Base-by-base conservation (phyloP, 1,284 basidiomycete genomes). In the Boletus smithii region DNA sequence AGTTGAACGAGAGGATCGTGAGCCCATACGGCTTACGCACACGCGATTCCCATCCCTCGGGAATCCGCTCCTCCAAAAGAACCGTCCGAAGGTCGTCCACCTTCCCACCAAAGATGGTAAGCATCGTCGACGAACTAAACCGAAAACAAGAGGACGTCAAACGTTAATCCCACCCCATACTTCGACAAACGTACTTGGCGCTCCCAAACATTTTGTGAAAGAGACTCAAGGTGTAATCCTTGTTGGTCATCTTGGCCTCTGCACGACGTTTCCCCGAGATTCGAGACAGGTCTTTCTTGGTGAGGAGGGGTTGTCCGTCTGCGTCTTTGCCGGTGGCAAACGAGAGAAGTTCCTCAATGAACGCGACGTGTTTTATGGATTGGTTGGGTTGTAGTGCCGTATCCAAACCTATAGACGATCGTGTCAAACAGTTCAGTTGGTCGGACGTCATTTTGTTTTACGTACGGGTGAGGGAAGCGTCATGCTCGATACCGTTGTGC, bases 401-500 rank as follows among this genome's bases (percentile, higher is more conserved):
- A 57, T 90, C 87, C 43, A 81, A 68, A 16, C 87, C 86, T 89
- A 49, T 2, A 38, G n/a, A n/a, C n/a, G n/a, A n/a, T n/a, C n/a
- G n/a, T n/a, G n/a, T n/a, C n/a, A n/a, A n/a, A n/a, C n/a, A n/a
- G n/a, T n/a, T n/a, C n/a, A n/a, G n/a, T n/a, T n/a, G n/a, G n/a
- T n/a, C n/a, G n/a, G n/a, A n/a, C n/a, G n/a, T 0, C 32, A 5
- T 35, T 14, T 7, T 10, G 17, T 17, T 18, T 14, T 24, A 73
- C 80, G 44, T 61, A 88, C 87, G 77, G 31, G 76, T 76, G 22
- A 90, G 69, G 3, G 85, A 88, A 0, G 72, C 86, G 54, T 89
- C 87, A 54, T 89, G 87, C 56, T 89, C 87, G 49, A 89, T 89
- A 9, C 81, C 81, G 53, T 88, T 88, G 62, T 89, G 87, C 23